Evolutionary conservation across 2,329 filamentous ascomycete species (phyloP).

Genomic region (Sclerotinia borealis): DNA sequence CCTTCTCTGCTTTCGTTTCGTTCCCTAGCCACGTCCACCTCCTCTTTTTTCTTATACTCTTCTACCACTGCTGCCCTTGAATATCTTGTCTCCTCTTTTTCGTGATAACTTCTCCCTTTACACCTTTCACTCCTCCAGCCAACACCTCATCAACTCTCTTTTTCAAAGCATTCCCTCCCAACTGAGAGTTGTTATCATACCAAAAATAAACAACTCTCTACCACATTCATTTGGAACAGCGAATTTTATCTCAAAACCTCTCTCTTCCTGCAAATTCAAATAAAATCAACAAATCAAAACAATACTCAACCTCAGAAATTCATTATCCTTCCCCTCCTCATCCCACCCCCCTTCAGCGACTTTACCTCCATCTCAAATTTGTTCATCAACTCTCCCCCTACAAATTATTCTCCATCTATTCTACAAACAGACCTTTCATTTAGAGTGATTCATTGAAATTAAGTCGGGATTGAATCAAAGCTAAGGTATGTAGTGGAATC

Average conservation of each 20-base stretch:
- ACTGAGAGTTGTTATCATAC: constrained; percentile 28
- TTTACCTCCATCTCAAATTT: not conserved
- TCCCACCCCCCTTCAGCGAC: constrained; percentile 9
- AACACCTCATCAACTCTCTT: constrained; percentile 7
- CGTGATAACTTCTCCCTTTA: constrained; percentile 2
- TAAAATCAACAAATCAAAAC: constrained; percentile 4
- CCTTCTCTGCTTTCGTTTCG: not conserved
- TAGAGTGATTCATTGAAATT: not conserved
- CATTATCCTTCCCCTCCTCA: not conserved
- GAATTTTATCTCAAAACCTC: constrained; percentile 17
- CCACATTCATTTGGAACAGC: constrained; percentile 36
- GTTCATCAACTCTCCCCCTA: constrained; percentile 11
- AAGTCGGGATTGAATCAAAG: constrained; percentile 13
- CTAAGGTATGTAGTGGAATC: constrained; percentile 20
- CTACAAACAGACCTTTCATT: not conserved
- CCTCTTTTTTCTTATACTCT: not conserved
- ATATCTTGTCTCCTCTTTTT: constrained; percentile 8
- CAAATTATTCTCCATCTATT: not conserved
- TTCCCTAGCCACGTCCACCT: not conserved
- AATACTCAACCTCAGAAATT: not conserved
- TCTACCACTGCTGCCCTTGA: not conserved
- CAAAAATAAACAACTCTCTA: constrained; percentile 27
- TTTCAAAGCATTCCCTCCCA: constrained; percentile 30
- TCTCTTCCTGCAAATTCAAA: constrained; percentile 12
- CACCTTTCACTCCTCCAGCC: not conserved